These are phyloP conservation scores for Trichocomaceae sp. DNA, from an alignment of 2,329 filamentous ascomycete species.

Conservation along the genomic window DNA sequence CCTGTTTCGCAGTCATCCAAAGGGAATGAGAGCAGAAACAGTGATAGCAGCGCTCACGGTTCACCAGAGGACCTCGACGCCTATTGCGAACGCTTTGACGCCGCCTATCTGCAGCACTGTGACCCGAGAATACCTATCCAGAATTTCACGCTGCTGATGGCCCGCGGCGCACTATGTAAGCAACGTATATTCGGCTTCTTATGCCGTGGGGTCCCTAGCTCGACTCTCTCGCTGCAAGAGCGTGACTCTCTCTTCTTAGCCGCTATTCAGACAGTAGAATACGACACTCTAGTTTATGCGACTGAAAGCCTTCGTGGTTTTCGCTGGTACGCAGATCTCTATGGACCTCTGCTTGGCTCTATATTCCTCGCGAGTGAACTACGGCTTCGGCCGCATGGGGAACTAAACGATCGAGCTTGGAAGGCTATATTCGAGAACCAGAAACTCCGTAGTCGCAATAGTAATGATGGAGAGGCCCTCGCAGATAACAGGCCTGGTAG, in stretches of 20 bases:
- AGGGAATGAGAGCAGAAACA: too few species aligned
- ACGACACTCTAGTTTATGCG: constrained; percentile 51
- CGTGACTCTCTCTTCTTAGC: constrained; percentile 50
- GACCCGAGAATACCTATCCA: constrained; percentile 55
- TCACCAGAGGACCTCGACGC: constrained; percentile 40
- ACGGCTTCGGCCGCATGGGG: constrained; percentile 47
- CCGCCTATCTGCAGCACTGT: constrained; percentile 51
- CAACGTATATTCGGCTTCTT: constrained; percentile 13
- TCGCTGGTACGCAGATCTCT: constrained; percentile 54
- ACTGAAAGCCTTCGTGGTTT: constrained; percentile 48
- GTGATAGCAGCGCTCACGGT: not conserved
- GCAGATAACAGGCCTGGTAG: constrained; percentile 22
- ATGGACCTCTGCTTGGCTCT: constrained; percentile 57
- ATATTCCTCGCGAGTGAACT: constrained; percentile 55
- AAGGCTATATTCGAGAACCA: constrained; percentile 51
- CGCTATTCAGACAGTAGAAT: constrained; percentile 54
- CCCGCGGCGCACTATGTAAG: constrained; percentile 49
- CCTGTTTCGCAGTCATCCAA: too few species aligned
- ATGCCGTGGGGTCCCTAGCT: constrained; percentile 5
- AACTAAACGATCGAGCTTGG: constrained; percentile 55
- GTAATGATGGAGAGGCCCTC: constrained; percentile 35
- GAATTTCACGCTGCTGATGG: constrained; percentile 54
- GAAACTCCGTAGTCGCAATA: constrained; percentile 45
- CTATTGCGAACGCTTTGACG: constrained; percentile 51
- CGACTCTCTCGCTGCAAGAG: constrained; percentile 25